Evolutionary conservation across 306 rosid species (phyloP).

Genomic region (Herpetospermum pedunculosum): DNA sequence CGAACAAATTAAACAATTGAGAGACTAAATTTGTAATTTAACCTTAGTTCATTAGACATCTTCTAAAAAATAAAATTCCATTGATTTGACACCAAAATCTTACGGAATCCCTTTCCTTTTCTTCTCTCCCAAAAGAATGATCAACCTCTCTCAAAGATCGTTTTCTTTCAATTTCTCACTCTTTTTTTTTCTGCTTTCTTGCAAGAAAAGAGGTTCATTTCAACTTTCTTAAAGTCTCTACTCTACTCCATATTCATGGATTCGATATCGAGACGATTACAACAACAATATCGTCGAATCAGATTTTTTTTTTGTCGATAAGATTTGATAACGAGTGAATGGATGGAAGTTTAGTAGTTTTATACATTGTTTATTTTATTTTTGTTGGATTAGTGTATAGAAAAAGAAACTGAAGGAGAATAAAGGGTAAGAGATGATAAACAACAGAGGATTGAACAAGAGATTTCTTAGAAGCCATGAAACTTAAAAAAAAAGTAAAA

Average conservation of each 20-base stretch:
- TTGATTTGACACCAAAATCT: conserved; percentile 3
- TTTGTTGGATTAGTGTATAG: neutral
- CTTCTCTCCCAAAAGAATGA: neutral
- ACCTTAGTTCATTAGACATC: neutral
- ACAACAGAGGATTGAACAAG: neutral
- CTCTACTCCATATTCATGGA: neutral
- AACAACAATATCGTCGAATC: neutral
- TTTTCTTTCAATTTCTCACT: neutral
- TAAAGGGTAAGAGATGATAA: neutral
- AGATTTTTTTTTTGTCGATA: neutral
- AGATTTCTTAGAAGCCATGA: neutral
- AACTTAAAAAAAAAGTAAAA: neutral
- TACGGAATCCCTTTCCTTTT: neutral
- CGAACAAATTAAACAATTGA: too few relatives aligned
- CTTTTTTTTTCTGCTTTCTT: neutral
- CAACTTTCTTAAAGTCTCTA: neutral
- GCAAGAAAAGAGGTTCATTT: neutral
- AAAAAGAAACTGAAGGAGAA: neutral
- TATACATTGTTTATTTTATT: neutral
- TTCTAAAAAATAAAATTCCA: neutral
- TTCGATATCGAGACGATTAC: neutral
- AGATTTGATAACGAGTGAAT: neutral
- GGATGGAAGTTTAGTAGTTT: neutral
- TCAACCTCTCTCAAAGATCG: neutral
- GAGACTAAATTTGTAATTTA: too few relatives aligned